Conservation (phyloP, 768 basidiomycete species). For the Coprinellus aureogranulatus region DNA sequence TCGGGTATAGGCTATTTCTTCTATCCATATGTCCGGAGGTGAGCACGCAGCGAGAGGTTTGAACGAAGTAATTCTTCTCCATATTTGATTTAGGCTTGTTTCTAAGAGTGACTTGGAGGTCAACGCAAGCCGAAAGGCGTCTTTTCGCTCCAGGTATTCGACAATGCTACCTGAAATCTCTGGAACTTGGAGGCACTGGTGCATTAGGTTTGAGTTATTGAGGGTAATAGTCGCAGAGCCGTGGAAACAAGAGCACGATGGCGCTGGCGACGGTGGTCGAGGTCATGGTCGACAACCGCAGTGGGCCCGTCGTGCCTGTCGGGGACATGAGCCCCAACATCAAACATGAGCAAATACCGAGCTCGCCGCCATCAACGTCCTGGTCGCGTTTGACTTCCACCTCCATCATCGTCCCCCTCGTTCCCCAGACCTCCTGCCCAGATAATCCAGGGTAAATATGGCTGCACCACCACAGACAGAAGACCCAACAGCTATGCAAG, state of each 20-base stretch:
- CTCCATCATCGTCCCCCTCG: background rate
- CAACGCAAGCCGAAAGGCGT: background rate
- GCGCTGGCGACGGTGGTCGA: too few relatives aligned
- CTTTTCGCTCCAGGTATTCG: background rate
- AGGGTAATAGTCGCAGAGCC: too few relatives aligned
- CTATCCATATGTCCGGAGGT: too few relatives aligned
- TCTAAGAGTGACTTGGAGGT: background rate
- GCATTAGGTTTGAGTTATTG: too few relatives aligned
- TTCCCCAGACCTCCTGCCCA: background rate
- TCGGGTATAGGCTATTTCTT: too few relatives aligned
- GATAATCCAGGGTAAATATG: background rate
- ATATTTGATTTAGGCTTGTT: background rate
- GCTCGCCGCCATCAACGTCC: background rate
- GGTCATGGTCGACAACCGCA: too few relatives aligned
- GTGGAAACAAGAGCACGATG: too few relatives aligned
- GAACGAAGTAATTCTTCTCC: background rate
- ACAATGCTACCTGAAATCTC: background rate
- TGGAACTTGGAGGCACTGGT: background rate
- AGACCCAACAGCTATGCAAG: slow-evolving; percentile 2
- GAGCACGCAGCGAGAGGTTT: background rate
- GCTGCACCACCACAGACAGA: background rate
- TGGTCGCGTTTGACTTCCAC: background rate
- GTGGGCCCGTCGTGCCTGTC: too few relatives aligned
- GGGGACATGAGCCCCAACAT: too few relatives aligned
- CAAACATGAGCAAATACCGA: too few relatives aligned